Evolutionary conservation across 495 filamentous ascomycete genomes (phyloP).

Genomic region (Friedmanniomyces simplex): DNA sequence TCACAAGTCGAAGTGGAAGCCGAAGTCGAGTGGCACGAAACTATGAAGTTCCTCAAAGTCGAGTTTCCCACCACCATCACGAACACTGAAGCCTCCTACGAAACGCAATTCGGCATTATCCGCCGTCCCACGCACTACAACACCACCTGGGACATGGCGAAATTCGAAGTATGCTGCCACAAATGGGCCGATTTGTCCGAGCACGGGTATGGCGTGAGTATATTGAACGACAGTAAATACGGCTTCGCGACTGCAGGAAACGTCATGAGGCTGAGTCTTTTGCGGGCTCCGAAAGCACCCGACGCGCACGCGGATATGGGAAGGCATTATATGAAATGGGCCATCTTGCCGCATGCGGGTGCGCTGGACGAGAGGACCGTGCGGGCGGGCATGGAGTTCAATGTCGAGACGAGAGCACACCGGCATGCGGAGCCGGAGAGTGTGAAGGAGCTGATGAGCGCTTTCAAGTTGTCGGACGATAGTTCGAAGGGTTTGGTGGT

Average conservation of each 20-base stretch:
- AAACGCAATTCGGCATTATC: constrained; percentile 86
- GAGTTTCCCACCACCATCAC: constrained; percentile 91
- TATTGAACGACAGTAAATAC: constrained; percentile 94
- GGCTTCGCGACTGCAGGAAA: constrained; percentile 89
- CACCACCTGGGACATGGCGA: constrained; percentile 97
- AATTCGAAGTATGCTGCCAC: constrained; percentile 97
- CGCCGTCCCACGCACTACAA: constrained; percentile 90
- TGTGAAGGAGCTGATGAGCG: constrained; percentile 23
- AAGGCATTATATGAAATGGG: constrained; percentile 77
- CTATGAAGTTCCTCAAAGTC: constrained; percentile 96
- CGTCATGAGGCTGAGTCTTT: constrained; percentile 80
- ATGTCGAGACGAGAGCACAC: constrained; percentile 51
- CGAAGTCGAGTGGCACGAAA: constrained; percentile 88
- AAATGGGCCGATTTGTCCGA: constrained; percentile 96
- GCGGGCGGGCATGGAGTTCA: constrained; percentile 80
- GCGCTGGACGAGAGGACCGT: constrained; percentile 60
- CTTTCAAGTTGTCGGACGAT: constrained; percentile 19
- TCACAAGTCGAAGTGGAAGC: constrained; percentile 67
- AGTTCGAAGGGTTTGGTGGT: constrained; percentile 51
- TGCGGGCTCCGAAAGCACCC: constrained; percentile 89
- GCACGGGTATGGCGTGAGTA: constrained; percentile 79
- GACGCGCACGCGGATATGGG: constrained; percentile 96
- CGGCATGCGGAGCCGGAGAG: constrained; percentile 3
- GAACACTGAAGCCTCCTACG: constrained; percentile 78
- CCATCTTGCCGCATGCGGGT: constrained; percentile 77